Base-by-base conservation (phyloP, 192 early-diverging fungal species). In the Coemansia sp. region DNA sequence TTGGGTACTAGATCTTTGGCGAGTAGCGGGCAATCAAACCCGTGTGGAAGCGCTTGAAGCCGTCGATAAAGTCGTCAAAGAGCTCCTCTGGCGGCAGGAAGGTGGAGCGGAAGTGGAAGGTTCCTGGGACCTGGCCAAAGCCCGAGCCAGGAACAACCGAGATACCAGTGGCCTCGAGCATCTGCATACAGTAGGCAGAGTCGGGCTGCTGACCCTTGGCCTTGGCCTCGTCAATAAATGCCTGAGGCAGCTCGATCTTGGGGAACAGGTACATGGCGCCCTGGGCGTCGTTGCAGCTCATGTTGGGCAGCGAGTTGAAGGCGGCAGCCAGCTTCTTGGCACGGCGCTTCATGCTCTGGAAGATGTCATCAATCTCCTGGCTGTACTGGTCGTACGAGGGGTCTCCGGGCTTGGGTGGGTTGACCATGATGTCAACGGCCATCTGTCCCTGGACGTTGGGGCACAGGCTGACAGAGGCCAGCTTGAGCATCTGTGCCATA, bases 221-320 rank as follows among this genome's bases (percentile, higher is more conserved):
- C 40, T 85, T 73, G 48, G 95, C 95, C 51, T 88, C 92, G 38
- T 85, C 87, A 25, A 96, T 80, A 45, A 94, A 93, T 61, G 86
- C 89, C 57, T 76, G 57, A 20, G 95, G 91, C 8, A 97, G 72
- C 48, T 67, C 65, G 59, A 99, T 87, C 31, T 71, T 82, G 16
- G 97, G 97, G 87, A 97, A 97, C 60, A 96, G 84, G 81, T 99
- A 99, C 95, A 99, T 95, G 58, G 97, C 91, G 56, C 97, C 97
- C 72, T 93, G 86, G 1, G 96, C 93, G 59, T 82, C 79, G 67
- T 95, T 92, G 86, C 94, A 96, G 18, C 84, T 87, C 64, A 93
- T 88, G 25, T 89, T 90, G 72, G 93, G 91, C 61, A 98, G 83
- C 16, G 68, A 66, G 79, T 95, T 96, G 72, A 96, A 94, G 11